These are phyloP conservation scores for Claviceps capensis DNA, from an alignment of 2,329 filamentous ascomycete genomes.

Conservation along the genomic window DNA sequence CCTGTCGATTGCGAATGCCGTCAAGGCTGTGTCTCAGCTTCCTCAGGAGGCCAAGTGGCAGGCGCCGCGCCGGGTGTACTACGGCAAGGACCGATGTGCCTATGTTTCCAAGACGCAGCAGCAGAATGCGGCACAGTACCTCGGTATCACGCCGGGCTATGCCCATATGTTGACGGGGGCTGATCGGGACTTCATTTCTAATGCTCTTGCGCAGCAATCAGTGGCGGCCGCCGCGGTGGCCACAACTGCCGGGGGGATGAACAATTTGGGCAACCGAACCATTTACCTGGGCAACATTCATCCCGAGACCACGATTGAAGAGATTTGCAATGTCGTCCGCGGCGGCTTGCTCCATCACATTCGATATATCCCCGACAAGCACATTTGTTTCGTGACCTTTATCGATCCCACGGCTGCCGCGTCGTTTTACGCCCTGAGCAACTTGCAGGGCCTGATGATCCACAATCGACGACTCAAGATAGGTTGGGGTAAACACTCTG, in stretches of 20 bases:
- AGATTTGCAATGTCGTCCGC: slow-evolving; percentile 97
- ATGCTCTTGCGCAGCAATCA: slow-evolving; percentile 90
- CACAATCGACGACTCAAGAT: slow-evolving; percentile 97
- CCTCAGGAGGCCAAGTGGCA: slow-evolving; percentile 97
- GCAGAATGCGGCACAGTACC: slow-evolving; percentile 95
- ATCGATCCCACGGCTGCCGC: slow-evolving; percentile 96
- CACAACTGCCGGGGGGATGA: slow-evolving; percentile 89
- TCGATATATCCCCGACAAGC: slow-evolving; percentile 98
- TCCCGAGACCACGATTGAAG: slow-evolving; percentile 95
- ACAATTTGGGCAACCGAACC: slow-evolving; percentile 92
- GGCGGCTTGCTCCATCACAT: slow-evolving; percentile 95
- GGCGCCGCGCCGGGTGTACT: slow-evolving; percentile 87
- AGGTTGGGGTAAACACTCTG: slow-evolving; percentile 98
- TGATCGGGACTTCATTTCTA: slow-evolving; percentile 92
- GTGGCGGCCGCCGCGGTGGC: slow-evolving; percentile 93
- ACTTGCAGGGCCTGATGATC: slow-evolving; percentile 96
- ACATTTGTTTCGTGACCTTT: slow-evolving; percentile 99
- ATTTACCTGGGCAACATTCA: slow-evolving; percentile 98
- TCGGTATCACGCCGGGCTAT: slow-evolving; percentile 92
- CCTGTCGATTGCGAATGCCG: slow-evolving; percentile 90
- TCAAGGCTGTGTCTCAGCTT: slow-evolving; percentile 93
- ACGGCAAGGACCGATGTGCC: slow-evolving; percentile 94
- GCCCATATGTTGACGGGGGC: slow-evolving; percentile 92
- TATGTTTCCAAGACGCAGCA: slow-evolving; percentile 99
- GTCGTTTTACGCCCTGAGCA: slow-evolving; percentile 95